Conservation (phyloP, 176 grass and related monocot genomes). For the Aechmea fasciata region DNA sequence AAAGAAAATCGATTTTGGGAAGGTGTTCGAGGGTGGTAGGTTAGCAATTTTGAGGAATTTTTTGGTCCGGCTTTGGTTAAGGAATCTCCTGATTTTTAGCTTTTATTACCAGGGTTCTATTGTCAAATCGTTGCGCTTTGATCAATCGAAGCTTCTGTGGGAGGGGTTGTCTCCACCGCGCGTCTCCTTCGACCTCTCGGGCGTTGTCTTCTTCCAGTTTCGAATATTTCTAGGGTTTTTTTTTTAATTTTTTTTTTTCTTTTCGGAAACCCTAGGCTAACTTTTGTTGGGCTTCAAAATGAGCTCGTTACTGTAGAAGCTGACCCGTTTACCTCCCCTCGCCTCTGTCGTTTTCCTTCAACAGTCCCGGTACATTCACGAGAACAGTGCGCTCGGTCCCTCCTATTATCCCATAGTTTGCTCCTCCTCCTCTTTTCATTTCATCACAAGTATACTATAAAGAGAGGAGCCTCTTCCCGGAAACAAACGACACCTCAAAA, state of each 20-base stretch:
- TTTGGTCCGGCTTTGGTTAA: background rate
- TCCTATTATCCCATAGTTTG: slow-evolving; percentile 14
- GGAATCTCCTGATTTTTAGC: background rate
- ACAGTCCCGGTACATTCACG: slow-evolving; percentile 36
- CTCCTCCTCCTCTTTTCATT: background rate
- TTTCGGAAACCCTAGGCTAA: background rate
- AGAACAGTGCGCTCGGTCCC: slow-evolving; percentile 27
- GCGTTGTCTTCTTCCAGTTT: background rate
- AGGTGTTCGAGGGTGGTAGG: background rate
- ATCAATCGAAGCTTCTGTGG: background rate
- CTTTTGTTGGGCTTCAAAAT: slow-evolving; percentile 1
- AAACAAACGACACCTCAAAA: background rate
- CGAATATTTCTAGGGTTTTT: slow-evolving; percentile 14
- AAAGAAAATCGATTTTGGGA: slow-evolving; percentile 1
- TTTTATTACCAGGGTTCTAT: background rate
- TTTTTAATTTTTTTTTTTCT: no score
- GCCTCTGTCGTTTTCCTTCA: slow-evolving; percentile 27
- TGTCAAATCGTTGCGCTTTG: background rate
- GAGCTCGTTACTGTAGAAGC: slow-evolving; percentile 22
- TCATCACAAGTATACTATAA: no score
- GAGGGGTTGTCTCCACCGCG: no score
- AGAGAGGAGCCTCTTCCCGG: no score
- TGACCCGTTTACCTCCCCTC: slow-evolving; percentile 2
- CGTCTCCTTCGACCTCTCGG: no score
- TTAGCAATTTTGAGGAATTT: background rate